Conservation (phyloP, 768 basidiomycete genomes). For the Rhodotorula graminis region DNA sequence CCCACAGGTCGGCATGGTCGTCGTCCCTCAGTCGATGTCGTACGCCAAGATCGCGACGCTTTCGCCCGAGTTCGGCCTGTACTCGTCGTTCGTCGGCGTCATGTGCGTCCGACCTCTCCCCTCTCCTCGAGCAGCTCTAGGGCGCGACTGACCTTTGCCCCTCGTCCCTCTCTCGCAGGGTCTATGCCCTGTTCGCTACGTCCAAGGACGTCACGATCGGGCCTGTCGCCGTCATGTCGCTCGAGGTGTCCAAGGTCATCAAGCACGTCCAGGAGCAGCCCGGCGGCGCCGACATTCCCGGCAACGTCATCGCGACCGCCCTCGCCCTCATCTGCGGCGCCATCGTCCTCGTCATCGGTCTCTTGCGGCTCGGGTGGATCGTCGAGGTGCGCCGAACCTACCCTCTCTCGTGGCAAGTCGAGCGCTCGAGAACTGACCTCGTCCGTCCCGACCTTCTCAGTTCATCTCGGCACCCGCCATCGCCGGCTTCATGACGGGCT, state of each 20-base stretch:
- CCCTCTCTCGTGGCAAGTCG: too few species aligned
- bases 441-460: conserved; percentile 59
- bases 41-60: conserved; percentile 63
- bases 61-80: conserved; percentile 80
- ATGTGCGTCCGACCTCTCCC: conserved; percentile 47
- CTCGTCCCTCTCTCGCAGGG: conserved; percentile 63
- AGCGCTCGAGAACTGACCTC: background rate
- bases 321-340: conserved; percentile 83
- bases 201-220: conserved; percentile 98
- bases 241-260: conserved; percentile 54
- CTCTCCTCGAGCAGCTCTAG: too few species aligned
- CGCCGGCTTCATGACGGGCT: conserved; percentile 82
- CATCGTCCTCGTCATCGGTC: conserved; percentile 81
- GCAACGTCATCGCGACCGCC: conserved; percentile 73
- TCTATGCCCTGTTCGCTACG: conserved; percentile 68
- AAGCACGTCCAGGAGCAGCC: conserved; percentile 23
- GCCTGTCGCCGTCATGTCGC: conserved; percentile 96
- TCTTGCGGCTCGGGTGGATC: conserved; percentile 80
- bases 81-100: conserved; percentile 89
- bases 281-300: conserved; percentile 44
- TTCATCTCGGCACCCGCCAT: conserved; percentile 77
- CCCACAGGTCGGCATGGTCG: conserved; percentile 67
- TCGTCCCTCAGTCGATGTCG: conserved; percentile 86
- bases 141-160: conserved; percentile 52
- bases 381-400: background rate